Percentiles rank a stretch among this genome's conserved stretches.
phyloP scores from a whole-genome alignment of 169 alveolate genomes.

The Plasmodium ovale region DNA sequence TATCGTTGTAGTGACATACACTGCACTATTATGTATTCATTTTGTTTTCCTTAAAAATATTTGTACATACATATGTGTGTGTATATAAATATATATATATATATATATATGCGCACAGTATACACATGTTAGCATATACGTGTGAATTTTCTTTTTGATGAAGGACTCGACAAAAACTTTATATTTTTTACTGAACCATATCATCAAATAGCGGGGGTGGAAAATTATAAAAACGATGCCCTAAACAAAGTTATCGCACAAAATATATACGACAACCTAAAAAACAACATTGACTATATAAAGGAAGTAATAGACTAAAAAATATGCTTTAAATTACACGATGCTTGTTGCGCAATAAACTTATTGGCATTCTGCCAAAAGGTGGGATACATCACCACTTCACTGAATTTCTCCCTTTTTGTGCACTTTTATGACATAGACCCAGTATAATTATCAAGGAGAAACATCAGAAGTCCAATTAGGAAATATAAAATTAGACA shows the following conservation, averaged over 20 bases:
- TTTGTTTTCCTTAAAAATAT: no score
- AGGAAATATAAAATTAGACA: slow-evolving; percentile 1
- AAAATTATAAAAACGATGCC: slow-evolving; percentile 12
- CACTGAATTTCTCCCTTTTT: background rate
- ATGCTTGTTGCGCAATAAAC: background rate
- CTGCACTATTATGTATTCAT: no score
- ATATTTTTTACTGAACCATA: slow-evolving; percentile 55
- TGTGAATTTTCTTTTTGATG: background rate
- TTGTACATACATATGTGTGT: background rate
- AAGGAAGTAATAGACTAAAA: slow-evolving; percentile 26
- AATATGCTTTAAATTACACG: background rate
- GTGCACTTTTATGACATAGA: background rate
- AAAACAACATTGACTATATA: slow-evolving; percentile 33
- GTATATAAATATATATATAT: background rate
- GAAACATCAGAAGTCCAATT: slow-evolving; percentile 3
- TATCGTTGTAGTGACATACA: no score
- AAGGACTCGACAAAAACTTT: slow-evolving; percentile 13
- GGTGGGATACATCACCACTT: background rate
- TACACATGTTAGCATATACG: no score
- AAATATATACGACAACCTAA: slow-evolving; percentile 45
- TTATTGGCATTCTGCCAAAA: background rate
- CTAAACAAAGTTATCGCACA: slow-evolving; percentile 44
- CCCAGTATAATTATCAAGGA: slow-evolving; percentile 29
- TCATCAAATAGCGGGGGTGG: slow-evolving; percentile 51
- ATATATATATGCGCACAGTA: no score